phyloP scores from a whole-genome alignment of 805 yeast species.

The Kodamaea laetipori region DNA sequence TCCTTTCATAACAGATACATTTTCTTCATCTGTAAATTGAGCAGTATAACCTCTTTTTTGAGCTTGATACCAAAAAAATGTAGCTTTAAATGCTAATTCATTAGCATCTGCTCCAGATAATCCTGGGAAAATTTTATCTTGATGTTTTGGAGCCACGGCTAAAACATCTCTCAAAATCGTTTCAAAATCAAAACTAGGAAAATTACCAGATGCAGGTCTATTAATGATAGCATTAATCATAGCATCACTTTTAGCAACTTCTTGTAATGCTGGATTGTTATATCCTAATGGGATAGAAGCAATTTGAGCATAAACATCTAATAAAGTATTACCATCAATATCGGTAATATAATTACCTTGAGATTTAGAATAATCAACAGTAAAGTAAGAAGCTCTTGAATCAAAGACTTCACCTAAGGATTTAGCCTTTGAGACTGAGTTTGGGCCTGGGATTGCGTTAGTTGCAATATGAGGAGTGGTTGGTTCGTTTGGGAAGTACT shows the following conservation, averaged over 20 bases:
- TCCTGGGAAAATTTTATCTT: slow-evolving; percentile 74
- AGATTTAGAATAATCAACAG: slow-evolving; percentile 76
- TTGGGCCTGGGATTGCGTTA: slow-evolving; percentile 76
- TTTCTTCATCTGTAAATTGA: slow-evolving; percentile 70
- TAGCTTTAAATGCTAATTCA: slow-evolving; percentile 87
- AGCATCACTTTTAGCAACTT: slow-evolving; percentile 67
- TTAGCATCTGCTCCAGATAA: slow-evolving; percentile 87
- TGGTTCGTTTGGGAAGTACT: slow-evolving; percentile 83
- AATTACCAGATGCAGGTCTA: slow-evolving; percentile 76
- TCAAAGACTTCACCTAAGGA: slow-evolving; percentile 67
- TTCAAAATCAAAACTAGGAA: slow-evolving; percentile 57
- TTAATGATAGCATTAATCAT: slow-evolving; percentile 74
- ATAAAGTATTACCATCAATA: slow-evolving; percentile 72
- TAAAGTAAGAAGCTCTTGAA: slow-evolving; percentile 69
- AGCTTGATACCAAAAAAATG: slow-evolving; percentile 76
- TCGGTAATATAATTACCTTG: slow-evolving; percentile 79
- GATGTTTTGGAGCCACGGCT: slow-evolving; percentile 78
- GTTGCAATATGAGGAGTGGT: slow-evolving; percentile 61
- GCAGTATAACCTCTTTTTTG: slow-evolving; percentile 63
- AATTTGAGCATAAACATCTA: slow-evolving; percentile 81
- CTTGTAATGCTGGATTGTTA: slow-evolving; percentile 75
- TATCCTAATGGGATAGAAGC: slow-evolving; percentile 85
- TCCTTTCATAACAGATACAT: slow-evolving; percentile 73
- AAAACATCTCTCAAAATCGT: slow-evolving; percentile 53
- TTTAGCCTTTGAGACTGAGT: slow-evolving; percentile 52